These are phyloP conservation scores for Penicillium malachiteum DNA, from an alignment of 495 filamentous ascomycete species.

Conservation along the genomic window DNA sequence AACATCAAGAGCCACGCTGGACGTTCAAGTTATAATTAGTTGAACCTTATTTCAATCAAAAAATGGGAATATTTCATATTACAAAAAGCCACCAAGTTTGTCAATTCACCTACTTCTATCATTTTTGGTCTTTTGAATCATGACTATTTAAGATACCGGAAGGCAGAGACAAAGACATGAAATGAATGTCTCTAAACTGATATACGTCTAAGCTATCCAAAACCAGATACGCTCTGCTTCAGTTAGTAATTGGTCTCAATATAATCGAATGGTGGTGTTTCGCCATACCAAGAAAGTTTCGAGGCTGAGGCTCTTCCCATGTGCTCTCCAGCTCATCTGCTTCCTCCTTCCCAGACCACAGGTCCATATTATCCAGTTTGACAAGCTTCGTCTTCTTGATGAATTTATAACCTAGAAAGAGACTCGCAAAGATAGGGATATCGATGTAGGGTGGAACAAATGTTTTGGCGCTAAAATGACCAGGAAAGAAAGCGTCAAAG, in stretches of 20 bases:
- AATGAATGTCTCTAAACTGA: no score
- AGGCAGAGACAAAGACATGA: neutral
- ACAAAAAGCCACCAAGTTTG: no score
- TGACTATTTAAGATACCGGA: neutral
- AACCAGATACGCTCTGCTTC: constrained; percentile 18
- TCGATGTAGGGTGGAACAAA: constrained; percentile 43
- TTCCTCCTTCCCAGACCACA: constrained; percentile 36
- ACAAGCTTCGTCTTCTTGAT: constrained; percentile 53
- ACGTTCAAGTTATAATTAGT: no score
- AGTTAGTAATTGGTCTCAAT: neutral
- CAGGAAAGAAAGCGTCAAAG: constrained; percentile 58
- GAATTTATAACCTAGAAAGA: constrained; percentile 57
- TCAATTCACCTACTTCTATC: no score
- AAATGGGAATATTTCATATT: no score
- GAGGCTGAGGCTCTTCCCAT: constrained; percentile 25
- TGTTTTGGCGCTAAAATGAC: constrained; percentile 31
- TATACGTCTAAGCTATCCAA: constrained; percentile 19
- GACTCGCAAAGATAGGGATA: constrained; percentile 51
- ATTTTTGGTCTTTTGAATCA: no score
- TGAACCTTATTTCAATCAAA: no score
- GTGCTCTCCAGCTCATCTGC: constrained; percentile 18
- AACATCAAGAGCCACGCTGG: no score
- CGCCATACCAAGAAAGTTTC: constrained; percentile 23
- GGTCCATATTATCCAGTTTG: constrained; percentile 45
- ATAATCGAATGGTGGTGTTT: no score